Evolutionary conservation across 2,329 filamentous ascomycete genomes (phyloP).

Genomic region (Eutypella sp.): DNA sequence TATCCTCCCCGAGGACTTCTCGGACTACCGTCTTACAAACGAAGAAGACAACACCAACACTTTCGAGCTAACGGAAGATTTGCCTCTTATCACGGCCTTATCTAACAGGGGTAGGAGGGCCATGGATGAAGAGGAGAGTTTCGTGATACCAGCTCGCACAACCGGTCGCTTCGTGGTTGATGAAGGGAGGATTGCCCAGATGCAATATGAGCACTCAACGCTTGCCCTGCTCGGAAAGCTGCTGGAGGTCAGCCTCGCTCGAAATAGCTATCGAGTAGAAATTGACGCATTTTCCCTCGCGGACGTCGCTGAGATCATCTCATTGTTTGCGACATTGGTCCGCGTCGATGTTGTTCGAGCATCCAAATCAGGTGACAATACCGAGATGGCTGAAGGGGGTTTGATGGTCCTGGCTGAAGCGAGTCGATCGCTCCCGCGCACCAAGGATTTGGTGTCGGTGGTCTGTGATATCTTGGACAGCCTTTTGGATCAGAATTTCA

Average conservation of each 20-base stretch:
- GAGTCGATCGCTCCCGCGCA: slow-evolving; percentile 49
- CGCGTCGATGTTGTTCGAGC: slow-evolving; percentile 41
- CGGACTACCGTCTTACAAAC: slow-evolving; percentile 69
- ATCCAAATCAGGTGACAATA: slow-evolving; percentile 12
- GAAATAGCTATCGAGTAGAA: slow-evolving; percentile 48
- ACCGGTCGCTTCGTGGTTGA: slow-evolving; percentile 72
- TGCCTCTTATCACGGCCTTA: slow-evolving; percentile 56
- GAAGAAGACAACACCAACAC: slow-evolving; percentile 84
- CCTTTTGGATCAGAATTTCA: slow-evolving; percentile 57
- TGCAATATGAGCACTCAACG: slow-evolving; percentile 75
- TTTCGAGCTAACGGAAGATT: slow-evolving; percentile 60
- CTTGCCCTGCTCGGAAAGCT: slow-evolving; percentile 74
- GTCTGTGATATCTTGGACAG: slow-evolving; percentile 81
- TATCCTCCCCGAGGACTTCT: slow-evolving; percentile 65
- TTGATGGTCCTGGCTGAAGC: slow-evolving; percentile 53
- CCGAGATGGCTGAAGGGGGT: slow-evolving; percentile 26
- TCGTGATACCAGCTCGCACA: slow-evolving; percentile 62
- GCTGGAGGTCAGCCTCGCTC: slow-evolving; percentile 61
- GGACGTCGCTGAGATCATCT: slow-evolving; percentile 68
- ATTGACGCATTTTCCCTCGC: slow-evolving; percentile 52
- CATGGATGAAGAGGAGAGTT: slow-evolving; percentile 44
- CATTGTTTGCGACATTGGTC: slow-evolving; percentile 67
- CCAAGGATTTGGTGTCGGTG: slow-evolving; percentile 72
- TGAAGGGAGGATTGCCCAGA: slow-evolving; percentile 66
- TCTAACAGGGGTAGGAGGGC: slow-evolving; percentile 40